Conservation (phyloP, 768 basidiomycete species). For the Tylopilus vinaceipallidus region DNA sequence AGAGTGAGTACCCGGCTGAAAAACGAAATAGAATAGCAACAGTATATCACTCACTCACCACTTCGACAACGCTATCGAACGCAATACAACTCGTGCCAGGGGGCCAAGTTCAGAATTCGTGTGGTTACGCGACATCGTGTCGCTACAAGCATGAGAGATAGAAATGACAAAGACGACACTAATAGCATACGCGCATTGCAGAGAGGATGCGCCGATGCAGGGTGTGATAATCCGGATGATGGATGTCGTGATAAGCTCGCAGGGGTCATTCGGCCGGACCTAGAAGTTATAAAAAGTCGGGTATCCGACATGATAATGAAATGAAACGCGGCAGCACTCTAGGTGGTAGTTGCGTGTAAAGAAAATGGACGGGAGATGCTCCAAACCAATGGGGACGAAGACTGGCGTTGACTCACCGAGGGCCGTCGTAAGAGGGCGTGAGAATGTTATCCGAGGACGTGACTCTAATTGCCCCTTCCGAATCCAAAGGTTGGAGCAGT, state of each 20-base stretch:
- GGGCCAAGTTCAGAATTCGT: too few relatives aligned
- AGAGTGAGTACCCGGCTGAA: neutral
- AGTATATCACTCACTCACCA: neutral
- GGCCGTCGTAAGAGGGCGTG: too few relatives aligned
- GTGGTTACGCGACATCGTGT: neutral
- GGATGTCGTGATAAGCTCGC: constrained; percentile 10
- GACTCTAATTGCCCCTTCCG: too few relatives aligned
- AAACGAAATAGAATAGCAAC: too few relatives aligned
- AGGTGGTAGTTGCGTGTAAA: constrained; percentile 49
- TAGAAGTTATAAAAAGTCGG: neutral
- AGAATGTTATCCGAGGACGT: too few relatives aligned
- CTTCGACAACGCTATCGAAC: constrained; percentile 5
- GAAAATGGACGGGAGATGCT: too few relatives aligned
- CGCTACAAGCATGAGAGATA: constrained; percentile 3
- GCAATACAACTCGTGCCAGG: neutral
- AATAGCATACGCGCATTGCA: neutral
- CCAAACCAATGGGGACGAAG: too few relatives aligned
- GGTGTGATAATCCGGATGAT: constrained; percentile 14
- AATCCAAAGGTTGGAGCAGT: too few relatives aligned
- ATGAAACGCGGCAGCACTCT: too few relatives aligned
- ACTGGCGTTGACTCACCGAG: too few relatives aligned
- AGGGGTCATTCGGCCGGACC: constrained; percentile 14
- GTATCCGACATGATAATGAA: neutral
- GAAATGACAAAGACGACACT: constrained; percentile 2
- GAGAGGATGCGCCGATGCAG: neutral